Evolutionary conservation across 169 alveolate genomes (phyloP), one percentile per base, ranked within the genome.

Genomic region (Cryptosporidium tyzzeri): DNA sequence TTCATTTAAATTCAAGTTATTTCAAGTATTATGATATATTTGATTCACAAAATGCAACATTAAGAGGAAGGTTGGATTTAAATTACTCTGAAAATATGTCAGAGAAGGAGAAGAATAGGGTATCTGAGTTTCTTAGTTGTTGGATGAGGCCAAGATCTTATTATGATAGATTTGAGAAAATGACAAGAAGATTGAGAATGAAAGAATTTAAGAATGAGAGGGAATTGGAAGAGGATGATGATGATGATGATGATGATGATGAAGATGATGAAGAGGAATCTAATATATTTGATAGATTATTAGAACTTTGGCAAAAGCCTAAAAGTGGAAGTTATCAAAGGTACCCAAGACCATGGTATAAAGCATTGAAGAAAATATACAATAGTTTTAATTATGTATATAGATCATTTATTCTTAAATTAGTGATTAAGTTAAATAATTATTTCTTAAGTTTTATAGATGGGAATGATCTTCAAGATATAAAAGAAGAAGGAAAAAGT

Each of bases 91-190:
- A 21, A 8, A 80, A 65, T 6, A 23, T 37, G 58, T 59, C 73
- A 8, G 23, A 37, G 9, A 45, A 18, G 35, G 75, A 80, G 26
- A 35, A 26, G 51, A 33, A 16, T 23, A 58, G 75, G 44, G 62
- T 50, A 12, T 59, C 89, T 44, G 89, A 80, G 8, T 80, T 80
- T 62, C n/a, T 80, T 26, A 29, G 51, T 41, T 80, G 89, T 33
- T 80, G 89, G 89, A 80, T 65, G 73, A 59, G 89, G 14, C 89
- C 89, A n/a, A 37, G 33, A 65, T 80, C 89, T 12, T 67, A 80
- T 41, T 80, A 80, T 65, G 37, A 26, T 21, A 9, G 16, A 8
- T 44, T 41, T 37, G 37, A 39, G 45, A 44, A 44, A 2, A 69
- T 7, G 12, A 2, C 7, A 21, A 21, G 8, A 18, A 8, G n/a